These are phyloP conservation scores for Penicillium lividum DNA, from an alignment of 495 filamentous ascomycete genomes.

Conservation along the genomic window DNA sequence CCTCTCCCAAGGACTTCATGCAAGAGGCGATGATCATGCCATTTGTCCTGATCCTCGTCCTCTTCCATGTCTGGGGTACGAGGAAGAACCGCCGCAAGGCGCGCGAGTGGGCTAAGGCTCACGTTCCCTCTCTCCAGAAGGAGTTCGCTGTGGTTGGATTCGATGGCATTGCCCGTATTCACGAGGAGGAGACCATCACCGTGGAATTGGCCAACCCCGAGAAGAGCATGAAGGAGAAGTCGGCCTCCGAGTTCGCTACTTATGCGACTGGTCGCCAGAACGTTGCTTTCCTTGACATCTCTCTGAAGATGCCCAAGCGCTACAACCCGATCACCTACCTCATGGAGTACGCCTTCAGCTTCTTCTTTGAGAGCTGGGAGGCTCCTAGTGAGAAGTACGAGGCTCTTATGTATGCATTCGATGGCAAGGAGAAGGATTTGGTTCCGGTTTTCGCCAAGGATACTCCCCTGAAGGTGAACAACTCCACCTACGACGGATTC, in stretches of 20 bases:
- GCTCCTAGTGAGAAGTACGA: slow-evolving; percentile 69
- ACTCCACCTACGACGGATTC: slow-evolving; percentile 84
- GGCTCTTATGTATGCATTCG: slow-evolving; percentile 79
- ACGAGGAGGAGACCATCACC: slow-evolving; percentile 46
- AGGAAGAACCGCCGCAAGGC: slow-evolving; percentile 78
- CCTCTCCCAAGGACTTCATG: slow-evolving; percentile 76
- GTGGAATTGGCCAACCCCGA: slow-evolving; percentile 53
- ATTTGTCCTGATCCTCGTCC: slow-evolving; percentile 69
- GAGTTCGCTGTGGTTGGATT: slow-evolving; percentile 94
- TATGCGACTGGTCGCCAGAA: slow-evolving; percentile 97
- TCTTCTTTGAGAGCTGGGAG: slow-evolving; percentile 76
- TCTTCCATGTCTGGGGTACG: slow-evolving; percentile 81
- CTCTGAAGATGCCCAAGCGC: slow-evolving; percentile 79
- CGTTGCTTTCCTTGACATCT: slow-evolving; percentile 84
- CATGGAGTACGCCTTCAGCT: slow-evolving; percentile 65
- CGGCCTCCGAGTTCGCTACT: slow-evolving; percentile 75
- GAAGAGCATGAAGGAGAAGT: slow-evolving; percentile 75
- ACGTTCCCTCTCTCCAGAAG: slow-evolving; percentile 66
- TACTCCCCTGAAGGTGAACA: slow-evolving; percentile 54
- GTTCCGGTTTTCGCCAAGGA: slow-evolving; percentile 62
- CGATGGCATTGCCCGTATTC: slow-evolving; percentile 44
- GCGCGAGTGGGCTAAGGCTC: slow-evolving; percentile 74
- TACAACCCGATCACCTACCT: slow-evolving; percentile 81
- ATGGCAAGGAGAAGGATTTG: slow-evolving; percentile 80
- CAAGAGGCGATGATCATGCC: slow-evolving; percentile 80